phyloP scores from a whole-genome alignment of 768 basidiomycete genomes.

The Auricularia heimuer region DNA sequence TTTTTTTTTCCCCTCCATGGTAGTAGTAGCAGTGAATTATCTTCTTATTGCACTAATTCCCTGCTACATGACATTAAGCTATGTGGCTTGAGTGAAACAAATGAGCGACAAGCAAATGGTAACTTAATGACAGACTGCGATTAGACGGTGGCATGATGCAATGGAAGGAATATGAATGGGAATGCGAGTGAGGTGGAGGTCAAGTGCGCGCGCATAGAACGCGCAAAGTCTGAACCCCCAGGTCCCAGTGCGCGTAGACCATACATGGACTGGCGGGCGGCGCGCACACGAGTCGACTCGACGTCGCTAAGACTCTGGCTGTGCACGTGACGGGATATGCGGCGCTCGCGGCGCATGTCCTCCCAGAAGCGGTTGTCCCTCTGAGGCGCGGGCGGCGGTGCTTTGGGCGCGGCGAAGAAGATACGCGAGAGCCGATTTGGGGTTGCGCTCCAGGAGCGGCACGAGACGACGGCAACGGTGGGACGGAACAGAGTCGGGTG shows the following conservation, averaged over 20 bases:
- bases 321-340: not conserved
- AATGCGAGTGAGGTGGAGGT: too few relatives aligned
- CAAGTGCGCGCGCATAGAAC: slow-evolving; percentile 25
- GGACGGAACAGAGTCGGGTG: too few relatives aligned
- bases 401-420: not conserved
- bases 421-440: not conserved
- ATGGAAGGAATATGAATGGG: too few relatives aligned
- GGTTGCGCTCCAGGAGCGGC: not conserved
- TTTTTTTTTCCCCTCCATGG: too few relatives aligned
- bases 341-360: not conserved
- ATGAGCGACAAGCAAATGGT: too few relatives aligned
- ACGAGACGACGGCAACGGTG: too few relatives aligned
- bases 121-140: too few relatives aligned
- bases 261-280: not conserved
- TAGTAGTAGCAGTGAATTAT: too few relatives aligned
- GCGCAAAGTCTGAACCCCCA: slow-evolving; percentile 4
- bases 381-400: not conserved
- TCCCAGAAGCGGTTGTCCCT: not conserved
- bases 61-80: too few relatives aligned
- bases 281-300: not conserved
- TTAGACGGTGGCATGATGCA: too few relatives aligned
- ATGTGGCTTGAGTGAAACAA: too few relatives aligned
- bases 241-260: slow-evolving; percentile 7
- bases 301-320: not conserved
- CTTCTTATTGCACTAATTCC: too few relatives aligned